Evolutionary conservation across 2,329 filamentous ascomycete genomes (phyloP).

Genomic region (Hirsutella rhossiliensis): DNA sequence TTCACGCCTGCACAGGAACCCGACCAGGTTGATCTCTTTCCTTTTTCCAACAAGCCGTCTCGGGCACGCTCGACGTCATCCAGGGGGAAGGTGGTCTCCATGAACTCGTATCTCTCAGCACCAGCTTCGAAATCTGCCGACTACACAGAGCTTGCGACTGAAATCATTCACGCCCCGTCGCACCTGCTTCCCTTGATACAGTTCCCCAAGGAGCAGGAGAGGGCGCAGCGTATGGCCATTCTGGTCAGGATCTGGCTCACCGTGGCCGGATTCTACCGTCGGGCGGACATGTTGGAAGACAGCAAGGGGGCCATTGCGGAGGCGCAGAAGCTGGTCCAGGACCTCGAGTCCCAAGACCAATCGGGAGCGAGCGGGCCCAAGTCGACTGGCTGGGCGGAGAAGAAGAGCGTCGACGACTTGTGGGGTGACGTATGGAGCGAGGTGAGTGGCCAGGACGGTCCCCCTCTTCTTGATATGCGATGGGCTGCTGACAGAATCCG

Average conservation of each 20-base stretch:
- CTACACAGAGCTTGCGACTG: conserved; percentile 24
- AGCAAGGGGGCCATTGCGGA: conserved; percentile 69
- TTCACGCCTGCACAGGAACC: conserved; percentile 34
- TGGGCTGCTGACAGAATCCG: conserved; percentile 14
- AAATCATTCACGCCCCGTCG: conserved; percentile 30
- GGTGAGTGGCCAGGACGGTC: conserved; percentile 35
- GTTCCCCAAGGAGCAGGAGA: conserved; percentile 41
- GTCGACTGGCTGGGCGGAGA: conserved; percentile 62
- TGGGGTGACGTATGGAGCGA: conserved; percentile 77
- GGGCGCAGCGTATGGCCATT: conserved; percentile 35
- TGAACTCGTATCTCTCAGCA: conserved; percentile 31
- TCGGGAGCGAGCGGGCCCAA: conserved; percentile 51
- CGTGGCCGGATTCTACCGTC: conserved; percentile 77
- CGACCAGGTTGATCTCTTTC: conserved; percentile 31
- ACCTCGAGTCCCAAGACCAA: conserved; percentile 54
- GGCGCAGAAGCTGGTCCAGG: conserved; percentile 63
- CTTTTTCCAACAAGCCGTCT: conserved; percentile 26
- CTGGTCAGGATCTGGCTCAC: conserved; percentile 81
- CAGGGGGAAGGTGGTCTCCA: conserved; percentile 28
- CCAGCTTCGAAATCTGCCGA: conserved; percentile 26
- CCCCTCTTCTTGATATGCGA: not conserved
- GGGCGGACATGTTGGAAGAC: conserved; percentile 70
- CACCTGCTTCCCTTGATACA: conserved; percentile 38
- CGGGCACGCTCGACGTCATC: conserved; percentile 28
- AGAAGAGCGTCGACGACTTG: conserved; percentile 70